Evolutionary conservation across 495 filamentous ascomycete genomes (phyloP), one percentile per base, ranked within the genome.

Genomic region (Penicillium roqueforti): DNA sequence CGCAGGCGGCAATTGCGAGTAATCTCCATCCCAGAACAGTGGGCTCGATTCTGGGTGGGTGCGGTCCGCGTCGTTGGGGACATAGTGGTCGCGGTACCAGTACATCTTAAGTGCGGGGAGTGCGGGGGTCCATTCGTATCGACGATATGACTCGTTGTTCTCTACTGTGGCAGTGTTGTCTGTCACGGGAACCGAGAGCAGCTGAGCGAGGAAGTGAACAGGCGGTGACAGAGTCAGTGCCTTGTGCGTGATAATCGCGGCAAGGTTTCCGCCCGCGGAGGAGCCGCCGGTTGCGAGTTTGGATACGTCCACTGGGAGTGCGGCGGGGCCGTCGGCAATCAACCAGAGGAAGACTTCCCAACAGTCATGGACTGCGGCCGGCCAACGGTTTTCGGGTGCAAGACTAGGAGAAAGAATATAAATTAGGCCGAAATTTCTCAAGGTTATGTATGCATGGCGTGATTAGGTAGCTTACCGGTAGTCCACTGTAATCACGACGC

Each of bases 311-410:
- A 82, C 66, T 40, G 64, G 52, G 38, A 82, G 68, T 3, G 53
- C 53, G 0, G 69, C 56, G 6, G 60, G 59, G n/a, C 71, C 76
- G 0, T 76, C 69, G 4, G 68, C 55, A 36, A 76, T 53, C 5
- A 81, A 67, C 79, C 80, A 84, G 48, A 81, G 72, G 6, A 84
- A 71, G 3, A 72, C 67, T 59, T 84, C 80, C 80, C 78, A 82
- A 57, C 73, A 72, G 58, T 84, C 81, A 16, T 81, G 76, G 6
- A 81, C 77, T 1, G 79, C 80, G 7, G 80, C 79, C 2, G 81
- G 81, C 51, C 69, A 84, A 19, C 75, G 80, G 45, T 78, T 56
- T 56, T 84, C 80, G 3, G 80, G 80, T 0, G 81, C 79, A 7
- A 83, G 74, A 39, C 63, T 66, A 29, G 19, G 1, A 18, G 3